Evolutionary conservation across 1,284 basidiomycete species (phyloP), one percentile per base, ranked within the genome.

Genomic region (Gomphus bonarii): DNA sequence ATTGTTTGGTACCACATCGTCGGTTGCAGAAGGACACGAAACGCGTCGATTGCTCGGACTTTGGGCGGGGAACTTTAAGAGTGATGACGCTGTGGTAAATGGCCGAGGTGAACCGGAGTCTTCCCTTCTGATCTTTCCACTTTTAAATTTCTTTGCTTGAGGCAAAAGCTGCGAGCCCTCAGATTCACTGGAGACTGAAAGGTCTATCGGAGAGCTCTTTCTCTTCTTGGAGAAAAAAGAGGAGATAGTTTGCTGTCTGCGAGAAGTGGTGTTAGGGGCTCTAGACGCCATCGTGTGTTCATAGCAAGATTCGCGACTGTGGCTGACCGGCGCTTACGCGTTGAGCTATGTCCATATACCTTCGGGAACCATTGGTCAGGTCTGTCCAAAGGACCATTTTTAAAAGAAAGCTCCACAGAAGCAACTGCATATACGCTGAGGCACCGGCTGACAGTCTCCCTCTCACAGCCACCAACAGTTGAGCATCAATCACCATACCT

Each of bases 381-480:
- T 18, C 47, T 31, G n/a, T 48, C 16, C 25, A 31, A 12, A 48
- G 12, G 14, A n/a, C 31, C 11, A n/a, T 35, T 28, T 36, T 38
- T 14, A 38, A 20, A 38, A 33, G 36, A 7, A 33, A 14, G 5
- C 14, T 51, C 12, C 50, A 51, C 11, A 51, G 18, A n/a, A 40
- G 11, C 31, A 20, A 20, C 16, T 22, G 16, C 50, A 36, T 10
- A 36, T 30, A 18, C 12, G 18, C 33, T 6, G n/a, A 33, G 14
- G 10, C 61, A 22, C 40, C 61, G 5, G 62, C 61, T 28, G 78
- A 79, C 55, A 75, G 73, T 11, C 71, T 74, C 31, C 67, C 71
- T 4, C 65, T 76, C 47, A 77, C 80, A 2, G 78, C 79, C 62
- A 81, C 80, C n/a, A 81, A 80, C 42, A 55, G 58, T 55, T 42